Evolutionary conservation across 2,329 filamentous ascomycete genomes (phyloP).

Genomic region (Fusarium buharicum): DNA sequence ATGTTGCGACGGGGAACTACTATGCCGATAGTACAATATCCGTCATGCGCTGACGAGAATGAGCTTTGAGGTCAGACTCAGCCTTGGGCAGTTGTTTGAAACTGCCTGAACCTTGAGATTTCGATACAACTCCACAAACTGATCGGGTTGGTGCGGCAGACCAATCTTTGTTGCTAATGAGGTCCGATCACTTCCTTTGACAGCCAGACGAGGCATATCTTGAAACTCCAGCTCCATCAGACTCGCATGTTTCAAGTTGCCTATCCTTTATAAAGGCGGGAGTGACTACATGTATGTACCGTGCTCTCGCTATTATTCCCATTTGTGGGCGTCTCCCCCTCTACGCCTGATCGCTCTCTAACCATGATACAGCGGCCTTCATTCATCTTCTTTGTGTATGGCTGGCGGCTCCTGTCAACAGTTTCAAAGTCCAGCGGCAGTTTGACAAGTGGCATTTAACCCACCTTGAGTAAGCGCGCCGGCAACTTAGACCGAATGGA

Average conservation of each 20-base stretch:
- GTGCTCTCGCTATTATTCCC: slow-evolving; percentile 16
- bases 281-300: neutral
- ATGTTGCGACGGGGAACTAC: neutral
- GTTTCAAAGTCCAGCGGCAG: slow-evolving; percentile 20
- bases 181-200: slow-evolving; percentile 29
- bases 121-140: neutral
- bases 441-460: slow-evolving; percentile 22
- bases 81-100: slow-evolving; percentile 7
- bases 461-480: slow-evolving; percentile 15
- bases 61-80: neutral
- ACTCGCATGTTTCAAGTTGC: slow-evolving; percentile 26
- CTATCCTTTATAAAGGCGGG: slow-evolving; percentile 2
- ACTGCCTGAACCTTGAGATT: neutral
- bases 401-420: neutral
- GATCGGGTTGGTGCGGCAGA: neutral
- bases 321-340: slow-evolving; percentile 5
- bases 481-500: slow-evolving; percentile 17
- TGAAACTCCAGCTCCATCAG: slow-evolving; percentile 34
- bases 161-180: slow-evolving; percentile 1
- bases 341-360: neutral
- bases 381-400: slow-evolving; percentile 5
- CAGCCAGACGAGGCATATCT: slow-evolving; percentile 35
- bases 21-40: neutral
- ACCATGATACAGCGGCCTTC: neutral
- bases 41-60: neutral